Conservation (phyloP, 352 stramenopile species). For the Thraustochytrium striatum region DNA sequence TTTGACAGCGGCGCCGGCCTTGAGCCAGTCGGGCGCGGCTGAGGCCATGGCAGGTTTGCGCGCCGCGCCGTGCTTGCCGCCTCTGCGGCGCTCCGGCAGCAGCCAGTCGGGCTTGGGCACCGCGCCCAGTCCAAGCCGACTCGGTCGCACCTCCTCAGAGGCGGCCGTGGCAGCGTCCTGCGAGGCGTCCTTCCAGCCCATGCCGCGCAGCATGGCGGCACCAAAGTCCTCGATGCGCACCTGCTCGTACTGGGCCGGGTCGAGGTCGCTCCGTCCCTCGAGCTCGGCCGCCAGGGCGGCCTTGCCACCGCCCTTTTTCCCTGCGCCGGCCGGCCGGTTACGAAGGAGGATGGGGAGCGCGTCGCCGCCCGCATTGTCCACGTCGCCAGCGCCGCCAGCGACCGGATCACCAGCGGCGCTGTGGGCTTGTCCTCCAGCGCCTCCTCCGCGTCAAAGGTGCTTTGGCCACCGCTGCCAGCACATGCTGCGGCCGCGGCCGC, state of each 20-base stretch:
- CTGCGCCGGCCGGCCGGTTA: not conserved
- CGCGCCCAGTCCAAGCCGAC: not conserved
- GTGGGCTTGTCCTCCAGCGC: too few relatives aligned
- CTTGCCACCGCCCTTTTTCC: not conserved
- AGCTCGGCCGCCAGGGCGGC: not conserved
- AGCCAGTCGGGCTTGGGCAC: not conserved
- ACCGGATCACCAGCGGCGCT: too few relatives aligned
- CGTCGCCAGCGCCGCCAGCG: too few relatives aligned
- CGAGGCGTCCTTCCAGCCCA: conserved; percentile 87
- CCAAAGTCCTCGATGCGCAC: conserved; percentile 92
- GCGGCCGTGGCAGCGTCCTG: not conserved
- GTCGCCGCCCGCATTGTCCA: not conserved
- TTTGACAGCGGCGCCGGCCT: too few relatives aligned
- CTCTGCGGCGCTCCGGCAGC: not conserved
- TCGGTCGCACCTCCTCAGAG: not conserved
- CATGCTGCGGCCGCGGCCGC: too few relatives aligned
- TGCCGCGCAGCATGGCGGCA: conserved; percentile 86
- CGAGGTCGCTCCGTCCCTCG: not conserved
- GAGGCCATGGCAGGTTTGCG: too few relatives aligned
- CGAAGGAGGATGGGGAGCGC: not conserved
- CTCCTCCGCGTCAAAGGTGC: too few relatives aligned
- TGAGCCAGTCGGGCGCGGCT: too few relatives aligned
- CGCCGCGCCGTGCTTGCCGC: not conserved
- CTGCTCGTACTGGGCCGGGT: conserved; percentile 61
- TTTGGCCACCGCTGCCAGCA: too few relatives aligned